phyloP scores from a whole-genome alignment of 2,329 filamentous ascomycete genomes.

The Teratosphaeria nubilosa region DNA sequence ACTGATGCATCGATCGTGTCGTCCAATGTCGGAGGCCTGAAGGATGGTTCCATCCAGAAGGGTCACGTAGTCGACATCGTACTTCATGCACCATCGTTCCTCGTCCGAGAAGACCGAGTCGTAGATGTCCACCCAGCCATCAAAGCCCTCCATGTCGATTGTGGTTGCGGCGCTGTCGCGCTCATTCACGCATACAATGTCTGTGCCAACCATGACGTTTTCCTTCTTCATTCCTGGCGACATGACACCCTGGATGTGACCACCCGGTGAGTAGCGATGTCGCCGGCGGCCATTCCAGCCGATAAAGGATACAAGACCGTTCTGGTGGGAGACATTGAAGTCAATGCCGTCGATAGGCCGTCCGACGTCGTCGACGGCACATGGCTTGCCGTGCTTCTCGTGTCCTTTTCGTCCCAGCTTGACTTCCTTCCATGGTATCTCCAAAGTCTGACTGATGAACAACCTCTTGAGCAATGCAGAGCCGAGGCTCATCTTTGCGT shows the following conservation, averaged over 20 bases:
- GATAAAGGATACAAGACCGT: conserved; percentile 60
- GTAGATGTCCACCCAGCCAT: conserved; percentile 60
- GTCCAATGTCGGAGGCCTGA: conserved; percentile 30
- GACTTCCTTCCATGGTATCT: conserved; percentile 52
- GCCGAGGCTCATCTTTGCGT: conserved; percentile 64
- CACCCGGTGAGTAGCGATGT: conserved; percentile 16
- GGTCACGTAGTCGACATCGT: conserved; percentile 34
- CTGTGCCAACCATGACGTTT: conserved; percentile 53
- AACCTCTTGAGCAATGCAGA: conserved; percentile 67
- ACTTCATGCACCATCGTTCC: conserved; percentile 56
- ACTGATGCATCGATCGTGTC: conserved; percentile 33
- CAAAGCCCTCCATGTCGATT: conserved; percentile 54
- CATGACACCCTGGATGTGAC: conserved; percentile 19
- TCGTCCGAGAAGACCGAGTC: conserved; percentile 55
- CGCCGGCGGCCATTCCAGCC: conserved; percentile 33
- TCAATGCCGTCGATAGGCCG: conserved; percentile 36
- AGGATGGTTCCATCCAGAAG: conserved; percentile 36
- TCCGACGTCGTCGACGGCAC: conserved; percentile 36
- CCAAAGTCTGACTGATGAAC: conserved; percentile 50
- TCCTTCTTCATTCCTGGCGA: conserved; percentile 13
- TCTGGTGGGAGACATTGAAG: conserved; percentile 75
- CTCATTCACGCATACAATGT: conserved; percentile 67
- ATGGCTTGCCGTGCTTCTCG: conserved; percentile 42
- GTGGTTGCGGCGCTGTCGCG: conserved; percentile 49
- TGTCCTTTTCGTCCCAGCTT: conserved; percentile 45